Evolutionary conservation across 805 yeast species (phyloP).

Genomic region (Kuraishia capsulata): DNA sequence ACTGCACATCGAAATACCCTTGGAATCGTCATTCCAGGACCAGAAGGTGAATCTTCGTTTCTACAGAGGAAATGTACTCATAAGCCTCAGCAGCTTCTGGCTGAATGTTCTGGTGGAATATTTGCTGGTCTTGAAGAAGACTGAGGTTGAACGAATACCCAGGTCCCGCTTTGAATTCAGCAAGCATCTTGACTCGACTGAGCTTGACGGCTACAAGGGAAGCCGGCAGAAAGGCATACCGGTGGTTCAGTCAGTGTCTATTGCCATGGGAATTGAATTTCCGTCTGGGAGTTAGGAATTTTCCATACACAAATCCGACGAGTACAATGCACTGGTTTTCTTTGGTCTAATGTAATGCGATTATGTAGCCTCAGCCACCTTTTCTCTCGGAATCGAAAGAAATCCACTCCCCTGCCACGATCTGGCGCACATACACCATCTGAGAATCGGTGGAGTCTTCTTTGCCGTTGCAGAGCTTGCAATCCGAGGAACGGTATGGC

Average conservation of each 20-base stretch:
- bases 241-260: neutral
- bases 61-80: neutral
- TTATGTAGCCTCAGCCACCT: constrained; percentile 46
- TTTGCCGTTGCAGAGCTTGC: constrained; percentile 14
- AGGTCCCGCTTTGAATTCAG: too few species aligned
- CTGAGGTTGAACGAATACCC: too few species aligned
- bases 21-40: neutral
- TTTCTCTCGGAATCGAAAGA: constrained; percentile 33
- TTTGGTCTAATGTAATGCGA: too few species aligned
- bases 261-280: too few species aligned
- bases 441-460: constrained; percentile 16
- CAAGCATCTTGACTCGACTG: neutral
- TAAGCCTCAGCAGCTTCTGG: neutral
- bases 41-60: neutral
- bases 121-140: neutral
- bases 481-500: constrained; percentile 27
- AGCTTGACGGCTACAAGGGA: neutral
- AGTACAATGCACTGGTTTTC: too few species aligned
- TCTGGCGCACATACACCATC: constrained; percentile 28
- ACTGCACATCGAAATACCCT: too few species aligned
- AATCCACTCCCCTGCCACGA: constrained; percentile 41
- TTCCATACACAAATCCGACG: too few species aligned
- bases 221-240: neutral
- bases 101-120: neutral
- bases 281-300: too few species aligned